A percentile compares a stretch with the other conserved stretches of the same genome.
Evolutionary conservation across 192 early-diverging fungal species (phyloP).

Genomic region (Podila clonocystis): DNA sequence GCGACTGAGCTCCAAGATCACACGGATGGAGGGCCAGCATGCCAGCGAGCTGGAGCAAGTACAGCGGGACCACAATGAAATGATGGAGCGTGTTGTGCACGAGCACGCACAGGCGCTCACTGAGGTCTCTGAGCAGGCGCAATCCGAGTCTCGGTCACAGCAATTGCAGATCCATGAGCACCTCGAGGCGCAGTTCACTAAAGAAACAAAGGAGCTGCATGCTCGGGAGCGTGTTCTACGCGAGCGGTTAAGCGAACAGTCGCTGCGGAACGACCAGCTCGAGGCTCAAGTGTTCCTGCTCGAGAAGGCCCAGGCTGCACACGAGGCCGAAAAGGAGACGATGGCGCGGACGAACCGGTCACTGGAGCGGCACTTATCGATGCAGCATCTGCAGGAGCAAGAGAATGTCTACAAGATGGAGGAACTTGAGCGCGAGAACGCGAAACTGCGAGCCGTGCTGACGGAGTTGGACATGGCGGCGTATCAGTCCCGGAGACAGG

Average conservation of each 20-base stretch:
- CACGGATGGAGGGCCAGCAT: slow-evolving; percentile 32
- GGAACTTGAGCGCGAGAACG: slow-evolving; percentile 22
- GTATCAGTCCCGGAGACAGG: background rate
- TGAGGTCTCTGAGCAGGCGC: background rate
- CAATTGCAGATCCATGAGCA: background rate
- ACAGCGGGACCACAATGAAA: slow-evolving; percentile 16
- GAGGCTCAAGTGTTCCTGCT: slow-evolving; percentile 31
- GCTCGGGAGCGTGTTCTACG: slow-evolving; percentile 32
- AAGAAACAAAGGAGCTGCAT: slow-evolving; percentile 13
- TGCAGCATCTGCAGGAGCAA: slow-evolving; percentile 36
- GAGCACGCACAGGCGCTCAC: slow-evolving; percentile 14
- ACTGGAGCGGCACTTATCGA: slow-evolving; percentile 34
- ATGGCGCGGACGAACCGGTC: slow-evolving; percentile 24
- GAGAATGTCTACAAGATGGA: slow-evolving; percentile 34
- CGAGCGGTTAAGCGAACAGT: slow-evolving; percentile 11
- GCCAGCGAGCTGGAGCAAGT: slow-evolving; percentile 16
- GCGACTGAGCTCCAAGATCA: slow-evolving; percentile 30
- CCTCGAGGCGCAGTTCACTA: slow-evolving; percentile 1
- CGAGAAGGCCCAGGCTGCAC: background rate
- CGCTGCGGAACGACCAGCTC: slow-evolving; percentile 1
- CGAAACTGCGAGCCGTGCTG: slow-evolving; percentile 1
- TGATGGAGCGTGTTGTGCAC: slow-evolving; percentile 2
- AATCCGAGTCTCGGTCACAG: too few species aligned
- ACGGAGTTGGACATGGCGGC: slow-evolving; percentile 19
- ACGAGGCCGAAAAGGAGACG: slow-evolving; percentile 11